A percentile compares a stretch with the other conserved stretches of the same genome.
These are phyloP conservation scores for Chenopodium berlandieri DNA, from an alignment of 148 eudicot species.

Conservation along the genomic window DNA sequence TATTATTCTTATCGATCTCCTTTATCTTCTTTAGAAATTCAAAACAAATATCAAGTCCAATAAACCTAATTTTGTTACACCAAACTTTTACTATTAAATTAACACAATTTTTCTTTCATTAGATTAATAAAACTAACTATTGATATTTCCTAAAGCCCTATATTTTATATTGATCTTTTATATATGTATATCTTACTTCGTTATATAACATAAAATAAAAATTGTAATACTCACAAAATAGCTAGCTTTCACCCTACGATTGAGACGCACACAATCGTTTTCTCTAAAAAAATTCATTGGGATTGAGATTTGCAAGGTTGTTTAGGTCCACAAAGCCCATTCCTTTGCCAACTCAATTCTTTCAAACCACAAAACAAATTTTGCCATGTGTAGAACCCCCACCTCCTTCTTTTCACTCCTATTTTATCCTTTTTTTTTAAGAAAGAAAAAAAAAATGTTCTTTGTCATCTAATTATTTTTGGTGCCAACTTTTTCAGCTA, in stretches of 20 bases:
- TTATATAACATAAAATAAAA: no score
- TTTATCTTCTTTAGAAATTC: no score
- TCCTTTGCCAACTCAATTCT: constrained; percentile 34
- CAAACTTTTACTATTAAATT: no score
- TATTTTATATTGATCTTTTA: no score
- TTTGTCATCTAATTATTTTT: background rate
- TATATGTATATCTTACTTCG: no score
- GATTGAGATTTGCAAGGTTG: constrained; percentile 28
- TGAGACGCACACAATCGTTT: constrained; percentile 1
- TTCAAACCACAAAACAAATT: constrained; percentile 20
- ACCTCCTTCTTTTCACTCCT: background rate
- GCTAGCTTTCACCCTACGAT: background rate
- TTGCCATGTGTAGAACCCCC: constrained; percentile 24
- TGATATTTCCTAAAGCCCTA: no score
- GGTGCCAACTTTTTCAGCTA: background rate
- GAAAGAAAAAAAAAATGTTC: no score
- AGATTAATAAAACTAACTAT: no score
- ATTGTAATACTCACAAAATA: background rate
- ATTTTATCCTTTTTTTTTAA: constrained; percentile 8
- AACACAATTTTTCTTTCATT: no score
- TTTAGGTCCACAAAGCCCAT: constrained; percentile 34
- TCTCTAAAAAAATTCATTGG: constrained; percentile 14
- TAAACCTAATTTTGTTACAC: no score
- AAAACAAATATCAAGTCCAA: no score
- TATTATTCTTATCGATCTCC: no score